A percentile compares a stretch with the other conserved stretches of the same genome.
Evolutionary conservation across 805 yeast species (phyloP).

Genomic region (Zygosaccharomyces gambellarensis): DNA sequence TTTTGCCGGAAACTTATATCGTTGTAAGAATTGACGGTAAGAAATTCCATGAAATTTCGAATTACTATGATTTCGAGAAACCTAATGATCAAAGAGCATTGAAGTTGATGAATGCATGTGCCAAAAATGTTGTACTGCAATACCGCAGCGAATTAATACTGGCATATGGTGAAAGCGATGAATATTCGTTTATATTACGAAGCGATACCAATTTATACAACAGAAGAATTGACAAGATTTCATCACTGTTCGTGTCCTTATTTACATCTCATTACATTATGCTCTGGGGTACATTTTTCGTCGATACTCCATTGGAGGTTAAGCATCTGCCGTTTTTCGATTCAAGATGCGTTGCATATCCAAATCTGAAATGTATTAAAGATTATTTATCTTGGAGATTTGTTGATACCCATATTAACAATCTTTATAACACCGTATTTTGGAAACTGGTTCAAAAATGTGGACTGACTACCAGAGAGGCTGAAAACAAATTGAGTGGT

Average conservation of each 20-base stretch:
- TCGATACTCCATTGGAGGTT: constrained; percentile 43
- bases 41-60: constrained; percentile 84
- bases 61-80: constrained; percentile 66
- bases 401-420: constrained; percentile 94
- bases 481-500: constrained; percentile 72
- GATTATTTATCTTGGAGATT: constrained; percentile 95
- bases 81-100: constrained; percentile 85
- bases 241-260: constrained; percentile 74
- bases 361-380: constrained; percentile 51
- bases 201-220: constrained; percentile 67
- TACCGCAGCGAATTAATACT: constrained; percentile 65
- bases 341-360: constrained; percentile 84
- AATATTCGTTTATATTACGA: constrained; percentile 75
- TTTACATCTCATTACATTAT: constrained; percentile 72
- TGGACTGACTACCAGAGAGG: constrained; percentile 67
- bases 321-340: constrained; percentile 80
- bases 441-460: constrained; percentile 79
- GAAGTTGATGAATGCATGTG: constrained; percentile 76
- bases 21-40: constrained; percentile 89
- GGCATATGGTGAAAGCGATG: constrained; percentile 96
- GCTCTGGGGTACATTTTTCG: constrained; percentile 60
- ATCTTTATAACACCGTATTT: constrained; percentile 86
- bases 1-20: constrained; percentile 77
- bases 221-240: constrained; percentile 72
- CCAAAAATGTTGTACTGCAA: constrained; percentile 54